phyloP scores from a whole-genome alignment of 345 rosid genomes.

The Reutealis trisperma region DNA sequence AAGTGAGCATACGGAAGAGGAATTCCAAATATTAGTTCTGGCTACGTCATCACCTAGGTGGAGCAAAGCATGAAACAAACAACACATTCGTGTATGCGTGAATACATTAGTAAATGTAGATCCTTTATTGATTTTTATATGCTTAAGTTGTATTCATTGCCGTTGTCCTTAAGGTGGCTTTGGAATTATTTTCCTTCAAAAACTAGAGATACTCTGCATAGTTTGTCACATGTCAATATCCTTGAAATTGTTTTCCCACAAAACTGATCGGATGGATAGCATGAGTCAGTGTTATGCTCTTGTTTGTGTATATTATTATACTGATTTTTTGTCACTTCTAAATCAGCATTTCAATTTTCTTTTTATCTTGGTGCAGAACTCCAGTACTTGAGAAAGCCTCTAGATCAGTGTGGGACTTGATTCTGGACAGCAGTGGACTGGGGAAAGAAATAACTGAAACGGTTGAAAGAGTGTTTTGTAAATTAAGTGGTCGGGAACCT shows the following conservation, averaged over 20 bases:
- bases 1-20: neutral
- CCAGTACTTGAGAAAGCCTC: conserved; percentile 95
- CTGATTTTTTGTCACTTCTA: neutral
- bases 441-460: conserved; percentile 64
- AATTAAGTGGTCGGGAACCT: conserved; percentile 73
- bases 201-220: neutral
- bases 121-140: neutral
- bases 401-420: conserved; percentile 97
- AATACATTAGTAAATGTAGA: no score
- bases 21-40: neutral
- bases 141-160: neutral
- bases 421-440: conserved; percentile 69
- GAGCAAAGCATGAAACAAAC: neutral
- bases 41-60: neutral
- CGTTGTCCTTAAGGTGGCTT: neutral
- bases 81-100: no score
- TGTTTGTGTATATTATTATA: neutral
- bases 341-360: neutral
- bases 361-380: conserved; percentile 40
- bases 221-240: neutral
- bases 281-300: neutral
- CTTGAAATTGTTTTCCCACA: neutral
- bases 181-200: neutral
- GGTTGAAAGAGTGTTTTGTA: conserved; percentile 71
- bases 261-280: neutral